phyloP scores from a whole-genome alignment of 2,329 filamentous ascomycete species.

The Xylariaceae sp. region DNA sequence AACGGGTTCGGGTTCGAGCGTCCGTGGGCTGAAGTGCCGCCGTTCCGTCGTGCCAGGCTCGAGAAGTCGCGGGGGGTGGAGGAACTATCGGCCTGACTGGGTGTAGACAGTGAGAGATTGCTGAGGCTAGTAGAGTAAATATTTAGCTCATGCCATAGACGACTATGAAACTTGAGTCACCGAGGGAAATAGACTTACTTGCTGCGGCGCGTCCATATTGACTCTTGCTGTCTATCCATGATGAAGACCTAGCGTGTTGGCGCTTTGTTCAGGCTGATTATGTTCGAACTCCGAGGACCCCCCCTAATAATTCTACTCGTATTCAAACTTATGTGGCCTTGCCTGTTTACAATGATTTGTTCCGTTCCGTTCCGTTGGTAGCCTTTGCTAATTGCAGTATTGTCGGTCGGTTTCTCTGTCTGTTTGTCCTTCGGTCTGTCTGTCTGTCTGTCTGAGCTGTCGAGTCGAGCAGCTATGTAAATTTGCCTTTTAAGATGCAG shows the following conservation, averaged over 20 bases:
- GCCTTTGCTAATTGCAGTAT: neutral
- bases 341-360: neutral
- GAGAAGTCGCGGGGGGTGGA: conserved; percentile 47
- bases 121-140: conserved; percentile 60
- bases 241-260: conserved; percentile 19
- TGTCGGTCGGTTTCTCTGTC: too few relatives aligned
- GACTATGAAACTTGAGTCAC: neutral
- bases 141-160: conserved; percentile 28
- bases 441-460: too few relatives aligned
- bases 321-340: conserved; percentile 11
- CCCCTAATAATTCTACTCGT: conserved; percentile 11
- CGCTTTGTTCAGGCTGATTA: conserved; percentile 23
- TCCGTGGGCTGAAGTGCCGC: conserved; percentile 72
- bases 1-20: conserved; percentile 83
- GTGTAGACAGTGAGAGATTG: conserved; percentile 89
- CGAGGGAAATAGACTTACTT: conserved; percentile 62
- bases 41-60: conserved; percentile 62
- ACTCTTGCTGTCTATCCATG: conserved; percentile 59
- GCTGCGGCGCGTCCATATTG: conserved; percentile 77
- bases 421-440: too few relatives aligned
- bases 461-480: neutral
- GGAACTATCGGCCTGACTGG: conserved; percentile 52
- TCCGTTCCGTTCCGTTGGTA: neutral
- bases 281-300: conserved; percentile 22
- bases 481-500: neutral